phyloP scores from a whole-genome alignment of 805 yeast genomes.

The Myxozyma melibiosi region DNA sequence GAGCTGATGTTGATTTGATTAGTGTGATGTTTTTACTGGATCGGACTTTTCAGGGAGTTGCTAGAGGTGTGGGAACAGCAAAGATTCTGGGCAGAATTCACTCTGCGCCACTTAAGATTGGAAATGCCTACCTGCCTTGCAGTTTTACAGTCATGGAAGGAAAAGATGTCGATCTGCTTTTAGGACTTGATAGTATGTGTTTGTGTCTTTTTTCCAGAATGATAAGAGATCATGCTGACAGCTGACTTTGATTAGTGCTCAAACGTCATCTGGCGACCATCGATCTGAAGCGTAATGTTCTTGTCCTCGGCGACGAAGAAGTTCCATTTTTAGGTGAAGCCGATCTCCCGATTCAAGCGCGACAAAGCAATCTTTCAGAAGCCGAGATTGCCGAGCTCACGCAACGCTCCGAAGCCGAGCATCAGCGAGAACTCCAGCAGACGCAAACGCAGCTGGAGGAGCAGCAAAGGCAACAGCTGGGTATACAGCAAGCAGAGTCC shows the following conservation, averaged over 20 bases:
- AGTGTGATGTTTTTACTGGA: constrained; percentile 70
- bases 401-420: neutral
- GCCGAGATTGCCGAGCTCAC: constrained; percentile 11
- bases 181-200: constrained; percentile 68
- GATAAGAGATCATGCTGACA: neutral
- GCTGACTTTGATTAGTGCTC: constrained; percentile 58
- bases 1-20: neutral
- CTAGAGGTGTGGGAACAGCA: constrained; percentile 86
- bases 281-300: constrained; percentile 66
- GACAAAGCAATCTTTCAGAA: constrained; percentile 26
- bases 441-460: constrained; percentile 4
- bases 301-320: constrained; percentile 72
- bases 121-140: constrained; percentile 63
- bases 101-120: constrained; percentile 82
- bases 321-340: constrained; percentile 72
- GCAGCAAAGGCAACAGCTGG: constrained; percentile 5
- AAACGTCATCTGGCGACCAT: constrained; percentile 82
- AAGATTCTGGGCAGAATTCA: constrained; percentile 83
- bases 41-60: constrained; percentile 75
- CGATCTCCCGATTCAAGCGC: constrained; percentile 58
- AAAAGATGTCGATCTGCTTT: constrained; percentile 58
- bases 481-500: neutral
- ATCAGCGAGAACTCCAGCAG: neutral
- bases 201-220: neutral
- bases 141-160: constrained; percentile 71